Percentiles rank a stretch among this genome's conserved stretches.
phyloP scores from a whole-genome alignment of 1,139 yeast genomes.

The Pichia norvegensis region DNA sequence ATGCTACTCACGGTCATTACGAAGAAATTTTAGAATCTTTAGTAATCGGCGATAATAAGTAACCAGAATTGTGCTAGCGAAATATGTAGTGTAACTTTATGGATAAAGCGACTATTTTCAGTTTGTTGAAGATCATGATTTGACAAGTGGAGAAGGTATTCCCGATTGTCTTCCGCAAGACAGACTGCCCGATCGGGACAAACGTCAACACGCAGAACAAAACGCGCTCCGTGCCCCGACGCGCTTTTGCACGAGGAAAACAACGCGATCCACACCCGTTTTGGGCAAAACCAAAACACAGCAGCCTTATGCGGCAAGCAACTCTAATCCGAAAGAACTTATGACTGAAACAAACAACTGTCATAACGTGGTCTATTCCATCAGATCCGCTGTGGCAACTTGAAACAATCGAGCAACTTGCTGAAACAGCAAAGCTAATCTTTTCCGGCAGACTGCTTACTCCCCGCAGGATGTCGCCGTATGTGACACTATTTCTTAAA shows the following conservation, averaged over 20 bases:
- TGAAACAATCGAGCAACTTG: too few species aligned
- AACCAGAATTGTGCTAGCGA: neutral
- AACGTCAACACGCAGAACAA: neutral
- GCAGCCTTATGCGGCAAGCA: too few species aligned
- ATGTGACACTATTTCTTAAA: too few species aligned
- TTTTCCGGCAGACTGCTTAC: too few species aligned
- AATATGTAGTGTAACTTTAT: neutral
- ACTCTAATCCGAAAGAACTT: too few species aligned
- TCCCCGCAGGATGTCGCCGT: too few species aligned
- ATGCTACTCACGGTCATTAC: slow-evolving; percentile 68
- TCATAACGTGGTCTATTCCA: too few species aligned
- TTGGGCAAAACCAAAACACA: neutral
- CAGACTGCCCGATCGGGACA: neutral
- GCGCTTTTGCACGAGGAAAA: neutral
- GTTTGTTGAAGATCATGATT: neutral
- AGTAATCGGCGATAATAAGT: neutral
- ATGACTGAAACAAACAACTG: too few species aligned
- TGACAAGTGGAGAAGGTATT: neutral
- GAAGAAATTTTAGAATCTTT: slow-evolving; percentile 49
- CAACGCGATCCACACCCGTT: neutral
- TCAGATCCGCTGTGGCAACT: too few species aligned
- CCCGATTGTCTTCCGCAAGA: neutral
- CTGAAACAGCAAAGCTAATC: too few species aligned
- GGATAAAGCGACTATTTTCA: too few species aligned
- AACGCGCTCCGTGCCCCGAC: neutral